Percentiles rank a stretch among this genome's conserved stretches.
Conservation (phyloP, 2,329 filamentous ascomycete genomes). For the Aspergillus felis region DNA sequence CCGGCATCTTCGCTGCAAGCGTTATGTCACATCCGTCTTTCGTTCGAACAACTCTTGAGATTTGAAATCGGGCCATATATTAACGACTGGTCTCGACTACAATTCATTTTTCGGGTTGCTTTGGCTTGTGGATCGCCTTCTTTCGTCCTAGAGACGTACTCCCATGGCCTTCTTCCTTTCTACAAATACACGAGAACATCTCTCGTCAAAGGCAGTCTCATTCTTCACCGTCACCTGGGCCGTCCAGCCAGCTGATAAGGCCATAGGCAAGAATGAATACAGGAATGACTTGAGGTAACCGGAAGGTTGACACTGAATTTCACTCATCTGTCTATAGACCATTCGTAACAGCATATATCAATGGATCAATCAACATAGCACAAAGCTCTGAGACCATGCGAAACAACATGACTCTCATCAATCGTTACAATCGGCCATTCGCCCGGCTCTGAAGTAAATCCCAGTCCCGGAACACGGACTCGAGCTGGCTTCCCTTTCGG, state of each 20-base stretch:
- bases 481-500: background rate
- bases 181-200: background rate
- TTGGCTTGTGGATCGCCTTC: background rate
- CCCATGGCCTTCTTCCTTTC: background rate
- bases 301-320: slow-evolving; percentile 19
- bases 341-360: slow-evolving; percentile 40
- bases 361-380: slow-evolving; percentile 21
- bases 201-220: background rate
- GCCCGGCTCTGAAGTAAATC: background rate
- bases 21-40: background rate
- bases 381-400: slow-evolving; percentile 1
- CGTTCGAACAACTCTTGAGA: background rate
- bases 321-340: slow-evolving; percentile 37
- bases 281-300: slow-evolving; percentile 9
- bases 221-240: background rate
- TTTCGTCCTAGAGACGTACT: background rate
- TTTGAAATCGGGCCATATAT: background rate
- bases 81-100: background rate
- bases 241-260: too few relatives aligned
- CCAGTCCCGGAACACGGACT: background rate
- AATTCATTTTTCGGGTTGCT: background rate
- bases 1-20: background rate
- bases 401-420: background rate
- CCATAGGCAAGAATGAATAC: background rate
- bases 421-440: background rate